Base-by-base conservation (phyloP, 2,329 filamentous ascomycete species). In the Escovopsis sp. region DNA sequence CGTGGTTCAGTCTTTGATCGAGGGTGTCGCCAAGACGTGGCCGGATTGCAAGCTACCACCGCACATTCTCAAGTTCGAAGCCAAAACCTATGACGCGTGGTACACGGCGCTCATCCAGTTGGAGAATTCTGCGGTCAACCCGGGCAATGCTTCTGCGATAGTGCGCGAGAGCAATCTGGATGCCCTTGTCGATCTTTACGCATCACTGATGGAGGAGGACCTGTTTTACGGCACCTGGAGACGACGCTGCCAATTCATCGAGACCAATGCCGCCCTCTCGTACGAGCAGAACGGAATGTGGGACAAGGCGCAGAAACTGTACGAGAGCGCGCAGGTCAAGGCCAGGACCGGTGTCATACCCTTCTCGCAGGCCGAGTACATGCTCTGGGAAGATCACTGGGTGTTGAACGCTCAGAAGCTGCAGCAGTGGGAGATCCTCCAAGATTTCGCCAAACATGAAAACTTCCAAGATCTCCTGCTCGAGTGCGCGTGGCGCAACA, bases 381-480 rank as follows among this genome's bases (percentile, higher is more conserved):
- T 94, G 76, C 74, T 99, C 1, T 99, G 91, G 91, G 91, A 99
- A 63, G 91, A 99, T 57, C 93, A 98, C 54, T 99, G 91, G 91
- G 81, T 98, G 36, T 73, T 95, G 40, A 98, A 91, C 59, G 91
- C 89, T 0, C 87, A 96, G 64, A 98, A 98, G 64, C 71, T 99
- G 38, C 93, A 98, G 60, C 93, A 98, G 58, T 99, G 91, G 91
- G 91, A 99, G 54, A 89, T 99, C 44, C 64, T 99, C 32, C 86
- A 87, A 48, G 93, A 99, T 53, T 96, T 96, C 56, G 88, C 91
- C 4, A 98, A 98, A 63, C 91, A 98, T 55, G 93, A 99, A 59
- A 98, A 98, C 56, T 83, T 95, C 63, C 94, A 95, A 56, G 91
- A 99, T 58, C 75, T 99, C 40, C 78, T 95, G 33, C 69, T 98